Base-by-base conservation (phyloP, 345 rosid species). In the Eucalyptus sp. region DNA sequence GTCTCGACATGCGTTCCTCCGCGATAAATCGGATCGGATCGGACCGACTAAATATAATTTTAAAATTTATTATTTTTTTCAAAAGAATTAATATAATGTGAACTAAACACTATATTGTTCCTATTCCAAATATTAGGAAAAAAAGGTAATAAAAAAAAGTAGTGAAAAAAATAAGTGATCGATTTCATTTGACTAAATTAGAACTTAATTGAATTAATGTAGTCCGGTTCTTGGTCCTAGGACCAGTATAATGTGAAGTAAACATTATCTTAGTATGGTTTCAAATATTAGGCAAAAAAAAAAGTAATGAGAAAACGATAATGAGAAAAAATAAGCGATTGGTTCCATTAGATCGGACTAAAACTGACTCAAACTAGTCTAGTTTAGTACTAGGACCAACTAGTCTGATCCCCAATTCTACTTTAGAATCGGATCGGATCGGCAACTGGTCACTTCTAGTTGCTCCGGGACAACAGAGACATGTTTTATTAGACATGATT, bases 401-500 rank as follows among this genome's bases (percentile, higher is more conserved):
- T 50, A 50, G 20, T 50, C 0, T 2, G 7, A 6, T 50, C 3
- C 20, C 7, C 7, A 0, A 0, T 50, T 50, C 1, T 0, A 50
- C 7, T 50, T 1, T 50, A 0, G 18, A 5, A 50, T 0, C 0
- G 3, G 3, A 50, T 50, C 3, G 3, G 0, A 50, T 50, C 15
- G 7, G 1, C 18, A 50, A 50, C 1, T 0, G 52, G 15, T 50
- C 18, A 50, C 52, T 50, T 50, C 1, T 50, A 50, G 0, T 50
- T 50, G 7, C 0, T 50, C 1, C 0, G 0, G 0, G 7, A 50
- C 6, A 7, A 3, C 0, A 0, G 3, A 50, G 7, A 50, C 7
- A 15, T 2, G 46, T 17, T 71, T 71, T 33, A 9, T 33, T 9
- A 71, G 4, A 33, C 81, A 33, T 17, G 44, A 13, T 71, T 71